Evolutionary conservation across 1,284 basidiomycete genomes (phyloP).

Genomic region (Ustilago loliicola): DNA sequence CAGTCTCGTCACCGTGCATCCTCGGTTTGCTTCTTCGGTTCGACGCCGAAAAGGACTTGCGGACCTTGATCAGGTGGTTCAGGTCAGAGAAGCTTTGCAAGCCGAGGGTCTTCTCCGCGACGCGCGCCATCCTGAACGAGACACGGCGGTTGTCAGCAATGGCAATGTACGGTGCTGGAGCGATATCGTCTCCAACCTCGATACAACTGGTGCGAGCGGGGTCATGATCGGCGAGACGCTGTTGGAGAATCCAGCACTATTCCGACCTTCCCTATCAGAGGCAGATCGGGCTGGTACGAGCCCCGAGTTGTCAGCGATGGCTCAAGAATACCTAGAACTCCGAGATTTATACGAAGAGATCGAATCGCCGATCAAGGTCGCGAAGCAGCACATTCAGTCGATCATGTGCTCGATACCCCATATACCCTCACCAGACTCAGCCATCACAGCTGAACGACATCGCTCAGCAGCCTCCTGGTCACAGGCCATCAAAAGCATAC

Average conservation of each 20-base stretch:
- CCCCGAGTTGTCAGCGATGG: constrained; percentile 12
- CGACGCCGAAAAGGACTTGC: constrained; percentile 79
- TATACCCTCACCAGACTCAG: not conserved
- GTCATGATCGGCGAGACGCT: constrained; percentile 83
- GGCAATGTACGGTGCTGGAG: constrained; percentile 79
- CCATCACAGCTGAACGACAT: constrained; percentile 11
- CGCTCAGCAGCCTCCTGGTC: constrained; percentile 24
- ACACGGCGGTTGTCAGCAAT: constrained; percentile 79
- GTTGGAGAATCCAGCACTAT: constrained; percentile 75
- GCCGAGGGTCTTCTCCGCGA: constrained; percentile 62
- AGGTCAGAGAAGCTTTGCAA: constrained; percentile 72
- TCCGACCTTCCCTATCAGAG: constrained; percentile 16
- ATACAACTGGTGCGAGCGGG: constrained; percentile 78
- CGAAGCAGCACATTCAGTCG: constrained; percentile 43
- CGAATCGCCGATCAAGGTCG: constrained; percentile 33
- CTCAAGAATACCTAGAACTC: constrained; percentile 33
- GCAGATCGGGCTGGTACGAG: not conserved
- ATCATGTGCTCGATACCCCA: constrained; percentile 36
- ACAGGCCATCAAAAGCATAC: constrained; percentile 26
- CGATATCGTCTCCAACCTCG: constrained; percentile 76
- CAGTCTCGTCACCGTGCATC: constrained; percentile 79
- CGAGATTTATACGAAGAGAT: constrained; percentile 19
- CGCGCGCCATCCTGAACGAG: constrained; percentile 58
- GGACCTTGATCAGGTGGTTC: constrained; percentile 76
- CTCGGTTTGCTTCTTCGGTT: constrained; percentile 78